Conservation (phyloP, 257 asterid genomes). For the Apocynum venetum region DNA sequence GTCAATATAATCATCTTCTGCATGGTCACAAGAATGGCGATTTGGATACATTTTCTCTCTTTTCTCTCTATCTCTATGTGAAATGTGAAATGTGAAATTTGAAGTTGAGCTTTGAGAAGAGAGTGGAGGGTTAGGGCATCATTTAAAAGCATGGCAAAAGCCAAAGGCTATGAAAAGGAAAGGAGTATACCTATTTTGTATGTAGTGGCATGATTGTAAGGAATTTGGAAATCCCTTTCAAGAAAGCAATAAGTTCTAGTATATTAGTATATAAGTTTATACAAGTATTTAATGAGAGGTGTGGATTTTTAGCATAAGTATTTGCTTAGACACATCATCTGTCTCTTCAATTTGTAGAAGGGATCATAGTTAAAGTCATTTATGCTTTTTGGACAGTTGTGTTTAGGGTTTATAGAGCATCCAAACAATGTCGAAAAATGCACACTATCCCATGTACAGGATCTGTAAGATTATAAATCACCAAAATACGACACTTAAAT, state of each 20-base stretch:
- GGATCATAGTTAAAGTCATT: neutral
- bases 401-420: neutral
- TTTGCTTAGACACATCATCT: neutral
- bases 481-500: neutral
- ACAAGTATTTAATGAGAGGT: neutral
- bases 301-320: neutral
- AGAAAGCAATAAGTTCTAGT: neutral
- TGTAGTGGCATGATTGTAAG: neutral
- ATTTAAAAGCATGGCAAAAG: slow-evolving; percentile 9
- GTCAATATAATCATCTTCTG: slow-evolving; percentile 65
- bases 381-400: neutral
- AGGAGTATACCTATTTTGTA: neutral
- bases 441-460: neutral
- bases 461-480: neutral
- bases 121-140: slow-evolving; percentile 11
- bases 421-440: neutral
- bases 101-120: slow-evolving; percentile 16
- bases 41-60: slow-evolving; percentile 38
- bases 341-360: neutral
- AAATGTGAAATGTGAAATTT: slow-evolving; percentile 1
- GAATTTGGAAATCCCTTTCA: slow-evolving; percentile 4
- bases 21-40: slow-evolving; percentile 27
- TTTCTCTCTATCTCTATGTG: slow-evolving; percentile 3
- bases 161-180: slow-evolving; percentile 7
- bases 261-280: neutral